Evolutionary conservation across 192 early-diverging fungal genomes (phyloP), one percentile per base, ranked within the genome.

Genomic region (Backusella parvicylindrica): DNA sequence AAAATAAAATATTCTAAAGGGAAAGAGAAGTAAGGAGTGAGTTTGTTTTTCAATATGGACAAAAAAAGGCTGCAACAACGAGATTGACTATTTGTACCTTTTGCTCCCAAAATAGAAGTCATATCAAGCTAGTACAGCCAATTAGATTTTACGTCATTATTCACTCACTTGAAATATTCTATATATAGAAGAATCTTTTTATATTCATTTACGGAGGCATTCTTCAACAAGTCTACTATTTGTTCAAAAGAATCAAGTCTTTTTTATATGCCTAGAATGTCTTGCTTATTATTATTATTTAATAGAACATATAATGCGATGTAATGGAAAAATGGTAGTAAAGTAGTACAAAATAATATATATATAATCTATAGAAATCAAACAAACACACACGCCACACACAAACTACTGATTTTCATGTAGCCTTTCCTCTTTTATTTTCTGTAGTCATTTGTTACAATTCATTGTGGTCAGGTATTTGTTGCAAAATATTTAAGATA

Each of bases 31-130:
- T 60, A 60, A 60, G 53, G 53, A 60, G 53, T 60, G 53, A 68
- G 66, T 68, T 36, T 68, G n/a, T 68, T 68, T 68, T 68, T 68
- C 66, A 68, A 68, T 68, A 68, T 68, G 36, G 36, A 68, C 66
- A 68, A 68, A 68, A 68, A 68, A 68, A 68, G 66, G 66, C 33
- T 68, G 3, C 35, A 37, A 38, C 66, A 68, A 68, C 66, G 66
- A 68, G 66, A 23, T 68, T 37, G 66, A 68, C n/a, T 12, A 21
- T n/a, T 68, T 36, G 66, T 37, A 7, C 33, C 33, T 64, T 31
- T 32, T 36, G 65, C n/a, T 16, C n/a, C 65, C 18, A 67, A 67
- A 67, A 67, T 67, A 67, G 35, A 37, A 67, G 16, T 21, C n/a
- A 37, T 67, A 36, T 66, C 33, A 35, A 35, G 7, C 30, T 35